phyloP scores from a whole-genome alignment of 768 basidiomycete species.

The Termitomyces sp. region DNA sequence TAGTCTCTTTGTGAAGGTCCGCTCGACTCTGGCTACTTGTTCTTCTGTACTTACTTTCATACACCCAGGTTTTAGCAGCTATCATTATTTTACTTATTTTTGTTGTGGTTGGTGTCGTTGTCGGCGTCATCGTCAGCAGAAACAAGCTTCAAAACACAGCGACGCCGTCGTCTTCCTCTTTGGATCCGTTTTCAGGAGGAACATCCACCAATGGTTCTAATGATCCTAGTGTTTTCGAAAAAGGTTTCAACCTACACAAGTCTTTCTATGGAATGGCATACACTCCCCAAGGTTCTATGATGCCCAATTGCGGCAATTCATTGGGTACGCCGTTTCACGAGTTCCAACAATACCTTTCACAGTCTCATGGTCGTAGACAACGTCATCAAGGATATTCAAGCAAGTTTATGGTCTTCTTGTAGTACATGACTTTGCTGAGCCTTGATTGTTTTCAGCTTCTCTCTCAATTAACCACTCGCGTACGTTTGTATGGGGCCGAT shows the following conservation, averaged over 20 bases:
- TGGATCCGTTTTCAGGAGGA: neutral
- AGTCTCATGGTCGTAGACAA: constrained; percentile 30
- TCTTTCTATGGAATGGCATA: constrained; percentile 87
- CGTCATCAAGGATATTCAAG: constrained; percentile 70
- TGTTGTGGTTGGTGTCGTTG: constrained; percentile 47
- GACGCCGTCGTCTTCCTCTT: constrained; percentile 14
- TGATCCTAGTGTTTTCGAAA: constrained; percentile 69
- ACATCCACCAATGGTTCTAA: constrained; percentile 15
- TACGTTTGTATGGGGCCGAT: constrained; percentile 84
- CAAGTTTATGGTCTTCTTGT: constrained; percentile 18
- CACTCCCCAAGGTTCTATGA: constrained; percentile 65
- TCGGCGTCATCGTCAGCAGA: constrained; percentile 63
- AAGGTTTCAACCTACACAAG: constrained; percentile 60
- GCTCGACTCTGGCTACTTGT: neutral
- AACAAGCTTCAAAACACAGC: constrained; percentile 28
- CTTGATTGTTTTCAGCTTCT: constrained; percentile 45
- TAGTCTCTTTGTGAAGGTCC: neutral
- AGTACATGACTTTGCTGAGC: neutral
- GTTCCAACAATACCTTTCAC: neutral
- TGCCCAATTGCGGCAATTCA: constrained; percentile 61
- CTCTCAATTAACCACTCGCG: constrained; percentile 76
- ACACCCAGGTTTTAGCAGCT: constrained; percentile 44
- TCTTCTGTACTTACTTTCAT: neutral
- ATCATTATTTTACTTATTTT: constrained; percentile 42
- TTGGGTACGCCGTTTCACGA: constrained; percentile 24